Evolutionary conservation across 164 flowering plant species (phyloP).

Genomic region (Aristolochia fimbriata): DNA sequence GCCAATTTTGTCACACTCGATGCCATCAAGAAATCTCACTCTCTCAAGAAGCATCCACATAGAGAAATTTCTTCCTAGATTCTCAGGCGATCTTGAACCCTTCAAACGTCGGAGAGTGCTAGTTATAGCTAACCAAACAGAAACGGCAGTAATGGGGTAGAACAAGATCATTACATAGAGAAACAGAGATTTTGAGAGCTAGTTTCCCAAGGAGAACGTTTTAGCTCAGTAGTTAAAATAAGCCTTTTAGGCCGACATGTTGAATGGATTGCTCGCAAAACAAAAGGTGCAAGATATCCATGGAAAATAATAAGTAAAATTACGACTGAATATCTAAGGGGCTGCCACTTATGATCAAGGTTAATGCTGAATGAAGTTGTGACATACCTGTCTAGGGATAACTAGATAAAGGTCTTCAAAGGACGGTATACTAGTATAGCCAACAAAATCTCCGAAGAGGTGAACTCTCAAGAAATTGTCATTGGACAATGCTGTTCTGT

Average conservation of each 20-base stretch:
- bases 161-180: neutral
- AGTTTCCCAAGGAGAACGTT: neutral
- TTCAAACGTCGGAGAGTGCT: slow-evolving; percentile 22
- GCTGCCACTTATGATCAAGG: too few species aligned
- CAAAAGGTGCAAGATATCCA: too few species aligned
- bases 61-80: slow-evolving; percentile 60
- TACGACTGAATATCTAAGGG: too few species aligned
- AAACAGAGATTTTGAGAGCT: neutral
- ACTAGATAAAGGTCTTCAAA: slow-evolving; percentile 91
- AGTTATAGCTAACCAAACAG: slow-evolving; percentile 3
- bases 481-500: slow-evolving; percentile 57
- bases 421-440: slow-evolving; percentile 76
- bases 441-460: slow-evolving; percentile 87
- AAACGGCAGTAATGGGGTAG: too few species aligned
- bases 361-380: too few species aligned
- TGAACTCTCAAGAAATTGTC: slow-evolving; percentile 74
- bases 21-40: slow-evolving; percentile 83
- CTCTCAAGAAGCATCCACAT: slow-evolving; percentile 98
- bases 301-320: too few species aligned
- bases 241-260: too few species aligned
- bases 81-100: slow-evolving; percentile 72
- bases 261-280: too few species aligned
- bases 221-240: too few species aligned
- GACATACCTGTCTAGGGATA: slow-evolving; percentile 75
- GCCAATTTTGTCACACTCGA: slow-evolving; percentile 92